phyloP scores from a whole-genome alignment of 495 filamentous ascomycete species.

The Aspergillus cavernicola region DNA sequence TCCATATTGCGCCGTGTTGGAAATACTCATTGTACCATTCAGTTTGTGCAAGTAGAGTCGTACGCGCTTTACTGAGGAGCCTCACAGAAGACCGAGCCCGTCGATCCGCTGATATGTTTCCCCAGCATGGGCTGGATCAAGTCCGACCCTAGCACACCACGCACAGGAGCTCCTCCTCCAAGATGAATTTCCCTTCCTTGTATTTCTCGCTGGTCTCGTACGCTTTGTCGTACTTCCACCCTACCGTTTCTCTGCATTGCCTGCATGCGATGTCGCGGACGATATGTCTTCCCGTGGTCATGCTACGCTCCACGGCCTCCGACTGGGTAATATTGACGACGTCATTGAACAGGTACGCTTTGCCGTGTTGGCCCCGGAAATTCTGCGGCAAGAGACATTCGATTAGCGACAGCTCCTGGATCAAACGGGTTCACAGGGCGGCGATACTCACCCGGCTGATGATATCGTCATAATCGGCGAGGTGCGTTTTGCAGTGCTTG shows the following conservation, averaged over 20 bases:
- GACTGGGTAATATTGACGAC: slow-evolving; percentile 85
- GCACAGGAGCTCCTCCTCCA: slow-evolving; percentile 89
- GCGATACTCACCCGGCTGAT: slow-evolving; percentile 72
- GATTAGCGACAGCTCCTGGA: slow-evolving; percentile 12
- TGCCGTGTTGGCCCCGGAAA: slow-evolving; percentile 97
- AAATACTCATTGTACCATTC: slow-evolving; percentile 20
- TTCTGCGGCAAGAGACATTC: slow-evolving; percentile 54
- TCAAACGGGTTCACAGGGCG: slow-evolving; percentile 7
- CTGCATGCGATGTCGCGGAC: slow-evolving; percentile 89
- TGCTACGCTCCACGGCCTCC: slow-evolving; percentile 86
- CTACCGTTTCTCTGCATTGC: slow-evolving; percentile 86
- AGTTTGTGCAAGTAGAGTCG: slow-evolving; percentile 11
- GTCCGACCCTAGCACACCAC: slow-evolving; percentile 54
- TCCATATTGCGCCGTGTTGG: slow-evolving; percentile 14
- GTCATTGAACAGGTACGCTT: slow-evolving; percentile 91
- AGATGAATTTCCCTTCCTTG: slow-evolving; percentile 97
- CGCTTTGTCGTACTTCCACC: slow-evolving; percentile 99
- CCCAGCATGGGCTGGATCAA: not conserved
- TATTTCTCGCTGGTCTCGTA: slow-evolving; percentile 92
- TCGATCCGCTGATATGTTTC: slow-evolving; percentile 2
- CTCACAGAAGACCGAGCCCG: slow-evolving; percentile 2
- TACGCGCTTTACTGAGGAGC: slow-evolving; percentile 1
- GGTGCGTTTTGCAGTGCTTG: slow-evolving; percentile 92
- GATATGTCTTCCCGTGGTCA: slow-evolving; percentile 96
- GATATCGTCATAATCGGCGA: slow-evolving; percentile 92